A percentile compares a stretch with the other conserved stretches of the same genome.
These are phyloP conservation scores for Thraustochytrium striatum DNA, from an alignment of 352 stramenopile species.

Conservation along the genomic window DNA sequence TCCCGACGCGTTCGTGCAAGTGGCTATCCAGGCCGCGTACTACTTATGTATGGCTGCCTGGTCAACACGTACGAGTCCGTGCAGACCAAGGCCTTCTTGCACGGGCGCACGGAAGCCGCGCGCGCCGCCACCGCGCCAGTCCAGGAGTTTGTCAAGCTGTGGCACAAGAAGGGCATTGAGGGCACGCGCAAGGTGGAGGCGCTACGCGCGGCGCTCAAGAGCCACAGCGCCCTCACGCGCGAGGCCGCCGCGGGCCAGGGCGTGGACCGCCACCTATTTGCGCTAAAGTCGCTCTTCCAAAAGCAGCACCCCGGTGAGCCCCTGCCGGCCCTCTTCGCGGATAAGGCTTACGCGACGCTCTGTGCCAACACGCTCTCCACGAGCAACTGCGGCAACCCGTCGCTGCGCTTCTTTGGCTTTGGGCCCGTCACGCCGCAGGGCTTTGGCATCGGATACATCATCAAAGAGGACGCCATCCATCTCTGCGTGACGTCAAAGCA, in stretches of 20 bases:
- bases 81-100: conserved; percentile 91
- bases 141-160: conserved; percentile 39
- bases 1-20: conserved; percentile 94
- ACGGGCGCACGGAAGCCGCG: conserved; percentile 78
- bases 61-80: conserved; percentile 93
- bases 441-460: conserved; percentile 50
- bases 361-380: conserved; percentile 29
- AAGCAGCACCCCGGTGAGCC: not conserved
- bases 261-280: conserved; percentile 48
- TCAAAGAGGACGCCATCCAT: conserved; percentile 45
- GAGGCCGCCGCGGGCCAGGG: conserved; percentile 23
- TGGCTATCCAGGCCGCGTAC: conserved; percentile 90
- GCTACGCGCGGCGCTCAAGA: not conserved
- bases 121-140: conserved; percentile 5
- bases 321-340: conserved; percentile 13
- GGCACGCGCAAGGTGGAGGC: conserved; percentile 7
- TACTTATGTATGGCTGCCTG: conserved; percentile 85
- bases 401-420: conserved; percentile 45
- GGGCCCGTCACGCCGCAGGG: conserved; percentile 42
- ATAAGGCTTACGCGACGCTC: not conserved
- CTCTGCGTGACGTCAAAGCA: conserved; percentile 40
- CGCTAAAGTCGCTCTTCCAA: conserved; percentile 9
- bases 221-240: not conserved
- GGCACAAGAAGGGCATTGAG: conserved; percentile 15
- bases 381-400: conserved; percentile 43